Base-by-base conservation (phyloP, 805 yeast species). In the Candida methanosorbosa region DNA sequence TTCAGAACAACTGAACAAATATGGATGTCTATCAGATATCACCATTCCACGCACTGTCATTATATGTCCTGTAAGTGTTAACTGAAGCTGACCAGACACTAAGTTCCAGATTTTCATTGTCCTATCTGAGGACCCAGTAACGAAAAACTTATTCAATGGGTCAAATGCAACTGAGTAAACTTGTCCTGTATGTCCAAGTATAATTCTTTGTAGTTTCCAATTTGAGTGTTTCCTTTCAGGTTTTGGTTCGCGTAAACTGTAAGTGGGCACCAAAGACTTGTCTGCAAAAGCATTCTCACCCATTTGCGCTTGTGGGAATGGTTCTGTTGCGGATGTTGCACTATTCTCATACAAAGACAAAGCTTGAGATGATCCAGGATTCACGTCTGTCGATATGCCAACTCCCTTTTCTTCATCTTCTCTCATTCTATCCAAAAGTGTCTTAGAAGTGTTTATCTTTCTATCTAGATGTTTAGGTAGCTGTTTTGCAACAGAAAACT, bases 151-250 rank as follows among this genome's bases (percentile, higher is more conserved):
- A 53, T 87, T 87, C 22, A 81, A 81, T 1, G 95, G 95, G 40
- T 92, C 97, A 15, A 83, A 72, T 7, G 80, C 68, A 3, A 87
- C 62, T n/a, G 84, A 70, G 30, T 94, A 68, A 1, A 92, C 86
- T 88, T 97, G 88, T 0, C 99, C 98, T 27, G 73, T 68, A 54
- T 92, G 98, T 3, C 97, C 97, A 1, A 83, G 75, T 1, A 90
- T 66, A 3, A 90, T 86, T 37, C 81, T 66, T 50, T 65, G 67
- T 5, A 84, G 65, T 45, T 74, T 72, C 95, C 95, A 86, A 3
- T 77, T 72, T 2, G 74, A 71, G 49, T 75, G 84, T 70, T 59
- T 54, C 18, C 46, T 20, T 7, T 25, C 51, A 3, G 61, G 57
- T 30, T 40, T 40, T n/a, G 30, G 39, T 18, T 13, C 26, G 35